A percentile compares a stretch with the other conserved stretches of the same genome.
phyloP scores from a whole-genome alignment of 2,329 filamentous ascomycete species.

The Scedosporium boydii region DNA sequence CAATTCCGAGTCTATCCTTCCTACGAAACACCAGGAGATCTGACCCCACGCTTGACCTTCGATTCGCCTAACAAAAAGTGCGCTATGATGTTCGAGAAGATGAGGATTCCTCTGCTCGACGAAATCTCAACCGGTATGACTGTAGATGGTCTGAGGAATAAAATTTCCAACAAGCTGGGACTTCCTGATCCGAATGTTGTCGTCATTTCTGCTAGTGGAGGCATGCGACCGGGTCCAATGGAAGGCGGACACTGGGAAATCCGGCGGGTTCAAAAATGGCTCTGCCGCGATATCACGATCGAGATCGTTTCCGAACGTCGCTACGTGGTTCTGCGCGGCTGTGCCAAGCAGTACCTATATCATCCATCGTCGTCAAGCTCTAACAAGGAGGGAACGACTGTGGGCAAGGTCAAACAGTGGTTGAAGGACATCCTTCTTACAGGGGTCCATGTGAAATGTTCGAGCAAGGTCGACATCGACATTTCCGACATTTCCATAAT shows the following conservation, averaged over 20 bases:
- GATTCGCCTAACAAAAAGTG: background rate
- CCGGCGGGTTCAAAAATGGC: background rate
- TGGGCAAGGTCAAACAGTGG: background rate
- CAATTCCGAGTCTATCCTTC: background rate
- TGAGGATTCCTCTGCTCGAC: background rate
- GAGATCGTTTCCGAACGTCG: background rate
- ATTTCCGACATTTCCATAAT: background rate
- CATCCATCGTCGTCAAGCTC: background rate
- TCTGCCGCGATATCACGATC: background rate
- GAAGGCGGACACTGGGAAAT: conserved; percentile 1
- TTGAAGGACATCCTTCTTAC: background rate
- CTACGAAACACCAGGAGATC: background rate
- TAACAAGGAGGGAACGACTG: background rate
- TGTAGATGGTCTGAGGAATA: background rate
- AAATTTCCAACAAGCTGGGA: background rate
- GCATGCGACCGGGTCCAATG: background rate
- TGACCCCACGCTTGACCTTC: background rate
- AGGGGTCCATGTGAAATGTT: background rate
- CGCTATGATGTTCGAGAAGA: background rate
- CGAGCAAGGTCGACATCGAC: background rate
- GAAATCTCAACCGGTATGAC: background rate
- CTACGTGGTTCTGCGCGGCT: conserved; percentile 1
- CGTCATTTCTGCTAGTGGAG: background rate
- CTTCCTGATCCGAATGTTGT: background rate
- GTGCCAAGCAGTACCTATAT: conserved; percentile 1